Evolutionary conservation across 1,284 basidiomycete genomes (phyloP).

Genomic region (Leccinum subrobustum): DNA sequence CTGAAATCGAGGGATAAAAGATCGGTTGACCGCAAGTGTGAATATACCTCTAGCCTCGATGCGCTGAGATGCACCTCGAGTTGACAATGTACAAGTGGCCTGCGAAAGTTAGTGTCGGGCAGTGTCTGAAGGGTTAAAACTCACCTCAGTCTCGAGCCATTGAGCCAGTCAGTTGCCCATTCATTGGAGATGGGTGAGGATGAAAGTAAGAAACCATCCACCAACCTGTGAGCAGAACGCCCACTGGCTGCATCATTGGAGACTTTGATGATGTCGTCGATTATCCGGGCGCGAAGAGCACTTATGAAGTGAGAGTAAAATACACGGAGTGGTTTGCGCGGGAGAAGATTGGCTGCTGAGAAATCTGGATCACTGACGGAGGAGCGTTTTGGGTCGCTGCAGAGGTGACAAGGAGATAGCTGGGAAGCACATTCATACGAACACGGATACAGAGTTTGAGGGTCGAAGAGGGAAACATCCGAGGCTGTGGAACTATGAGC

Average conservation of each 20-base stretch:
- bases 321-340: conserved; percentile 44
- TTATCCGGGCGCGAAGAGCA: conserved; percentile 48
- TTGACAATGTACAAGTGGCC: conserved; percentile 59
- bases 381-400: conserved; percentile 31
- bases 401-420: conserved; percentile 42
- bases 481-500: conserved; percentile 31
- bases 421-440: conserved; percentile 44
- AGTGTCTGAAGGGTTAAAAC: conserved; percentile 4
- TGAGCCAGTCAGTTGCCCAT: conserved; percentile 65
- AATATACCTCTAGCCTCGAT: conserved; percentile 57
- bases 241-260: conserved; percentile 26
- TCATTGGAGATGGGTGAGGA: conserved; percentile 43
- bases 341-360: conserved; percentile 37
- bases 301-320: conserved; percentile 45
- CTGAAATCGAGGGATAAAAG: conserved; percentile 43
- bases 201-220: conserved; percentile 59
- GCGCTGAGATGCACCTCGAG: conserved; percentile 53
- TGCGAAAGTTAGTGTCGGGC: conserved; percentile 24
- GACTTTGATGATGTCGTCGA: conserved; percentile 54
- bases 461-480: conserved; percentile 42
- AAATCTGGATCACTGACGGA: conserved; percentile 19
- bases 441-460: conserved; percentile 53
- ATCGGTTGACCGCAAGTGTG: conserved; percentile 53
- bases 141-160: conserved; percentile 47
- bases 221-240: conserved; percentile 43